These are phyloP conservation scores for Suillus alpinus DNA, from an alignment of 768 basidiomycete species.

Conservation along the genomic window DNA sequence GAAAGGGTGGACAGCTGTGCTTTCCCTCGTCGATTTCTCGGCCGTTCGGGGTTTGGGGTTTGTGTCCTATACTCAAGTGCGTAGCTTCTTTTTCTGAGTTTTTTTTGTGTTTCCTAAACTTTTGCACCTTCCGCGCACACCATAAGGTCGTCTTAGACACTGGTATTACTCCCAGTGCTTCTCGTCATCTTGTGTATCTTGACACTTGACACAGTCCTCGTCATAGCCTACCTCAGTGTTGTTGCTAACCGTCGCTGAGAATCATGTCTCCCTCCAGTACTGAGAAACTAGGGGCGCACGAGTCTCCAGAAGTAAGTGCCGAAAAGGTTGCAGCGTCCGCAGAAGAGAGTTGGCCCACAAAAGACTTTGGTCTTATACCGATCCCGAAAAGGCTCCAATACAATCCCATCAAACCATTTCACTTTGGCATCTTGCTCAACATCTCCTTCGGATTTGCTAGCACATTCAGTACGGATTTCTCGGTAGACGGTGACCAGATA, in stretches of 20 bases:
- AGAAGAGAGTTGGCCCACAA: slow-evolving; percentile 11
- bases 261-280: slow-evolving; percentile 16
- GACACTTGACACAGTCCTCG: not conserved
- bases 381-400: slow-evolving; percentile 58
- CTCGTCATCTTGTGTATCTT: not conserved
- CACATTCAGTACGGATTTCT: slow-evolving; percentile 35
- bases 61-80: not conserved
- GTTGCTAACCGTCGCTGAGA: not conserved
- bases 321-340: not conserved
- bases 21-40: not conserved
- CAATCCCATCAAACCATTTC: slow-evolving; percentile 45
- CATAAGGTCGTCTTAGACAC: not conserved
- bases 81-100: not conserved
- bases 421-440: slow-evolving; percentile 54
- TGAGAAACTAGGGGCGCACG: not conserved
- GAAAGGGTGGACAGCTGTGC: not conserved
- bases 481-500: not conserved
- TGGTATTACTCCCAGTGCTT: not conserved
- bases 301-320: not conserved
- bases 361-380: slow-evolving; percentile 62
- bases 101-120: not conserved
- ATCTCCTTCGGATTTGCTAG: slow-evolving; percentile 60
- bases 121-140: not conserved
- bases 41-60: not conserved
- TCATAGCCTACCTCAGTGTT: not conserved